Evolutionary conservation across 73 alveolate species (phyloP), one percentile per base, ranked within the genome.

Genomic region (Paramecium pentaurelia): DNA sequence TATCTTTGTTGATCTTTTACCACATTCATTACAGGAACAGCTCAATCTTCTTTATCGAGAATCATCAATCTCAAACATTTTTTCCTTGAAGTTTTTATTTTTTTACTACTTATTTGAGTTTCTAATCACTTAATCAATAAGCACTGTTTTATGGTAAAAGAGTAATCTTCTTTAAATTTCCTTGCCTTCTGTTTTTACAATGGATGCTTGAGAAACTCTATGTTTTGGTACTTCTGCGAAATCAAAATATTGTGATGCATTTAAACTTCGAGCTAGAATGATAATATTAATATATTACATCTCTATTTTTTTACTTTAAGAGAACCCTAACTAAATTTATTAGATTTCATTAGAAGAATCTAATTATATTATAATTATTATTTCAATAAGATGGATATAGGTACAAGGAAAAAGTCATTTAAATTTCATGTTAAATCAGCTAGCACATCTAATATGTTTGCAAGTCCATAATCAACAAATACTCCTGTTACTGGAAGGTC

Each of bases 281-380:
- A 18, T 18, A 1, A 14, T 0, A 25, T 28, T 6, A 28, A 8
- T 25, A 12, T 2, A 22, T 12, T 64, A 64, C 84, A 64, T 64
- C 84, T 28, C 11, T 34, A 12, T 64, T 34, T 28, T 32, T 32
- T 51, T 28, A 5, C 84, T 64, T 64, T 28, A 32, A 9, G 28
- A 27, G 28, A 6, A n/a, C 84, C 30, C 47, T 8, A 28, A 32
- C 42, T 34, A 32, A 64, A 64, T 64, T 64, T 64, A 32, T 32
- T 28, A 64, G 84, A 64, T 64, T 64, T 64, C 84, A 64, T 64
- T 64, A 64, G 32, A 32, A 64, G 84, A 32, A 64, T 64, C 84
- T 28, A 64, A 54, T 64, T 28, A 64, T 28, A 64, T 11, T 64
- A 64, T 64, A 54, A 54, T 54, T 16, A 54, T 54, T 18, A 54